phyloP scores from a whole-genome alignment of 331 rosid genomes.

The Phaseolus coccineus region DNA sequence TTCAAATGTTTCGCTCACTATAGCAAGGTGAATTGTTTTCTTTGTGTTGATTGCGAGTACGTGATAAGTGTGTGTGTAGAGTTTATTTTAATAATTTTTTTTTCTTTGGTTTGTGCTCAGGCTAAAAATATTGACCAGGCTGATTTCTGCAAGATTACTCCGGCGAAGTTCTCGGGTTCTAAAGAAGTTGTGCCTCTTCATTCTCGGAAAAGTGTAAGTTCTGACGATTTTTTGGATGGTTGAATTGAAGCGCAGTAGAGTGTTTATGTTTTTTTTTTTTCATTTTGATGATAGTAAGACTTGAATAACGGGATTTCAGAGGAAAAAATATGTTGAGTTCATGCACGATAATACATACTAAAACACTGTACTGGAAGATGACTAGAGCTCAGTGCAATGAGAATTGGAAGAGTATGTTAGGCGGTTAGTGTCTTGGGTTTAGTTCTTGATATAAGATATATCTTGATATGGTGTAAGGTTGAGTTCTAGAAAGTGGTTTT shows the following conservation, averaged over 20 bases:
- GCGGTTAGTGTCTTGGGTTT: constrained; percentile 6
- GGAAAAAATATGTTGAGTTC: neutral
- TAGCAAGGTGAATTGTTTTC: constrained; percentile 55
- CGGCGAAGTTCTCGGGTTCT: constrained; percentile 91
- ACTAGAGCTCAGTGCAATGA: neutral
- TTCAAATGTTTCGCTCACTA: constrained; percentile 83
- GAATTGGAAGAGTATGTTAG: neutral
- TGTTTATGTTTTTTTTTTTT: neutral
- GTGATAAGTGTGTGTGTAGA: neutral
- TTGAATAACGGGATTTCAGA: neutral
- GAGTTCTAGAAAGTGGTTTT: neutral
- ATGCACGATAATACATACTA: neutral
- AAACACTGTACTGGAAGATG: neutral
- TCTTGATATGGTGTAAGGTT: constrained; percentile 2
- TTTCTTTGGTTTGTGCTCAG: constrained; percentile 49
- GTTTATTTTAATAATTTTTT: neutral
- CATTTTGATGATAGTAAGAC: neutral
- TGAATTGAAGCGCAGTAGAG: neutral
- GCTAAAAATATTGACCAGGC: constrained; percentile 77
- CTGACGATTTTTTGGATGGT: neutral
- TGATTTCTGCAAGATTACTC: constrained; percentile 85
- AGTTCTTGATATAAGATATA: neutral
- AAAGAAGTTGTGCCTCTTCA: constrained; percentile 85
- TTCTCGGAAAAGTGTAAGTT: constrained; percentile 72
- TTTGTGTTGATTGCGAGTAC: neutral